phyloP scores from a whole-genome alignment of 2,329 filamentous ascomycete genomes.

The Pseudogymnoascus sp. region DNA sequence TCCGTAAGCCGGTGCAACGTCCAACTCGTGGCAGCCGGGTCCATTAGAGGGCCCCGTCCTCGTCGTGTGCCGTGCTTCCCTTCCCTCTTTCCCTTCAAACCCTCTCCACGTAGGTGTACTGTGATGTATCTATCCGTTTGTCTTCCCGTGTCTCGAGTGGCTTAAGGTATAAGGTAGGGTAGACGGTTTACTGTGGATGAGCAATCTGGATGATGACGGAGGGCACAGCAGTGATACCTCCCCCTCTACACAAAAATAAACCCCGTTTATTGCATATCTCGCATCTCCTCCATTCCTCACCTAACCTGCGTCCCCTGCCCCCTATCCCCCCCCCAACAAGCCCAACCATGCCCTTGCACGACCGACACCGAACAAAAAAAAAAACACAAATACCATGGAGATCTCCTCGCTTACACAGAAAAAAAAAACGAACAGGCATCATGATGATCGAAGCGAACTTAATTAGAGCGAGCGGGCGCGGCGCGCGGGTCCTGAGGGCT shows the following conservation, averaged over 20 bases:
- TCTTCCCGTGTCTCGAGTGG: background rate
- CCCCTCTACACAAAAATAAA: background rate
- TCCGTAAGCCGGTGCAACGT: slow-evolving; percentile 1
- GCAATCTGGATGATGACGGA: background rate
- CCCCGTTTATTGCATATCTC: background rate
- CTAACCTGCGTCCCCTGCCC: no score
- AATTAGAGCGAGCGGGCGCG: background rate
- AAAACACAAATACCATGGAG: background rate
- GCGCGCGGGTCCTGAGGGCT: background rate
- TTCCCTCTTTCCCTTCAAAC: background rate
- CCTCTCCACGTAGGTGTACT: no score
- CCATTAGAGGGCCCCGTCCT: background rate
- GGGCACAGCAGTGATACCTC: background rate
- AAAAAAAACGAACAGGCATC: background rate
- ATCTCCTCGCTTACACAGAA: background rate
- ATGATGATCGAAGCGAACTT: background rate
- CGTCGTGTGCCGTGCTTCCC: background rate
- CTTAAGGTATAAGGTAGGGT: background rate
- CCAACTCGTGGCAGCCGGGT: slow-evolving; percentile 1
- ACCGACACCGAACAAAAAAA: no score
- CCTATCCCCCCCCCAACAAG: no score
- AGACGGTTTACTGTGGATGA: background rate
- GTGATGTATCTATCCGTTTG: no score
- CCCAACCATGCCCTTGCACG: no score
- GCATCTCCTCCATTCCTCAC: background rate